These are phyloP conservation scores for Psilocybe sp. DNA, from an alignment of 768 basidiomycete species.

Conservation along the genomic window DNA sequence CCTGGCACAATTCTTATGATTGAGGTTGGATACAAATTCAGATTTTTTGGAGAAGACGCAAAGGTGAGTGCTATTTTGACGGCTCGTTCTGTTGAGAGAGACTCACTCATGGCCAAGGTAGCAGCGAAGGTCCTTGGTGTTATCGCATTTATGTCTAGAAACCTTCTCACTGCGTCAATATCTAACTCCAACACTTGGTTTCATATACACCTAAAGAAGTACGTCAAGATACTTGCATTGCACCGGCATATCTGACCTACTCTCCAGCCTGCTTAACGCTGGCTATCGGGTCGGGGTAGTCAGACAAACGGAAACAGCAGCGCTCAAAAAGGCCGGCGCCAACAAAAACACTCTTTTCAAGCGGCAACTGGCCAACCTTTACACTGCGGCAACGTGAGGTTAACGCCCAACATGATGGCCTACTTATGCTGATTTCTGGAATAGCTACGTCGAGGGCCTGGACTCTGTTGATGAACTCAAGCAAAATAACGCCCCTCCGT, in stretches of 20 bases:
- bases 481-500: slow-evolving; percentile 53
- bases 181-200: slow-evolving; percentile 53
- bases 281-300: slow-evolving; percentile 86
- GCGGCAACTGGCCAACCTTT: slow-evolving; percentile 72
- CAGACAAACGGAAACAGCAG: slow-evolving; percentile 82
- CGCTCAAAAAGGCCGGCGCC: slow-evolving; percentile 80
- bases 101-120: slow-evolving; percentile 36
- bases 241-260: neutral
- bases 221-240: slow-evolving; percentile 12
- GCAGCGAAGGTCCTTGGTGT: slow-evolving; percentile 80
- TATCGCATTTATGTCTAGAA: slow-evolving; percentile 66
- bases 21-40: slow-evolving; percentile 82
- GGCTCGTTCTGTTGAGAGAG: neutral
- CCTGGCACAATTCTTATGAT: slow-evolving; percentile 71
- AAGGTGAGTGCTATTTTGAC: slow-evolving; percentile 40
- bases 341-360: slow-evolving; percentile 73
- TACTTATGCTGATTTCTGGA: slow-evolving; percentile 2
- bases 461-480: slow-evolving; percentile 64
- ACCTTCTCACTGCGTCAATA: slow-evolving; percentile 73
- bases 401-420: neutral
- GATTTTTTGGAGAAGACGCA: slow-evolving; percentile 84
- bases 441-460: slow-evolving; percentile 82
- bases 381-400: slow-evolving; percentile 84
- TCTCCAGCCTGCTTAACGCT: slow-evolving; percentile 58
- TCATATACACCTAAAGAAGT: slow-evolving; percentile 78